Evolutionary conservation across 2,329 filamentous ascomycete genomes (phyloP).

Genomic region (Apiospora aurea): DNA sequence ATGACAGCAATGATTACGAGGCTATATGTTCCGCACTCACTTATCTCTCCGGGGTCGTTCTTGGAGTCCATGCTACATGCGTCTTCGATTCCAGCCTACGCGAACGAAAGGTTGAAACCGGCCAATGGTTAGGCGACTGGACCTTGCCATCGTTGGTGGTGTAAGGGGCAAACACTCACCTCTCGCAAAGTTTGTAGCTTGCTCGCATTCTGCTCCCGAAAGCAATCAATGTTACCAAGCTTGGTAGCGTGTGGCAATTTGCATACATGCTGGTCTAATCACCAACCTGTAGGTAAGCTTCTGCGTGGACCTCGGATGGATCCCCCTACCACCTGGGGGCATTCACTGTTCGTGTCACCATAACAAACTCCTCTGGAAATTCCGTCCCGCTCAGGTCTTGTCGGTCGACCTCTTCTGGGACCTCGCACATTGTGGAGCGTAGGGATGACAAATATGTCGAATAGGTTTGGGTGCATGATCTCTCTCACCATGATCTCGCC

Average conservation of each 20-base stretch:
- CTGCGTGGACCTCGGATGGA: conserved; percentile 12
- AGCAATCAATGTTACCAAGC: neutral
- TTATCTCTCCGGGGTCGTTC: neutral
- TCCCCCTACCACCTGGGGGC: neutral
- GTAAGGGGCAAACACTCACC: neutral
- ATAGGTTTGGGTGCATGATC: neutral
- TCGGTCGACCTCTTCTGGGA: neutral
- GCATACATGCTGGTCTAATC: neutral
- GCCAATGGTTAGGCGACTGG: neutral
- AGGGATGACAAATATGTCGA: neutral
- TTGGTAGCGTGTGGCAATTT: neutral
- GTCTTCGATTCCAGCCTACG: neutral
- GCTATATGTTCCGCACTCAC: neutral
- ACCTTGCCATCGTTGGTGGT: neutral
- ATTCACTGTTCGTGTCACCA: neutral
- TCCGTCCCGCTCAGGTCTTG: neutral
- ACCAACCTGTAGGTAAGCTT: neutral
- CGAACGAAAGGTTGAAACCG: neutral
- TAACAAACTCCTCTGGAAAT: neutral
- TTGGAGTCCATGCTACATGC: neutral
- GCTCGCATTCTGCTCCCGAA: neutral
- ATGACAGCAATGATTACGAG: neutral
- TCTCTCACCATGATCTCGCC: neutral
- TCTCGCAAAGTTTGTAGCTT: neutral
- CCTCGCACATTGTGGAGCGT: neutral